Evolutionary conservation across 2,329 filamentous ascomycete genomes (phyloP).

Genomic region (Domatiomyces catenatus): DNA sequence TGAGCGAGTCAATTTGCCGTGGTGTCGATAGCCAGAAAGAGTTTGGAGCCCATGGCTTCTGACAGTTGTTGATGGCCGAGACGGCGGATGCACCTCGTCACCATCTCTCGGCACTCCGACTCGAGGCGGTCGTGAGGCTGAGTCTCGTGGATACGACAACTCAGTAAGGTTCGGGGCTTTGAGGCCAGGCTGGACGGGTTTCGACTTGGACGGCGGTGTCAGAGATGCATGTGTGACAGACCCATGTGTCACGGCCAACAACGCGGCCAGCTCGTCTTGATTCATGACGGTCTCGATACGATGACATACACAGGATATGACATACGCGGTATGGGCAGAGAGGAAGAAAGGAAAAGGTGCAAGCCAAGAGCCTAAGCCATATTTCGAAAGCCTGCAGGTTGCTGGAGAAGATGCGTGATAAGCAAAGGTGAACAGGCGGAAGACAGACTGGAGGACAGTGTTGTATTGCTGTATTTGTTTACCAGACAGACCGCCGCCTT

Average conservation of each 20-base stretch:
- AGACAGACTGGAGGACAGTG: neutral
- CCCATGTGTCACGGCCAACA: conserved; percentile 6
- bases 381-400: neutral
- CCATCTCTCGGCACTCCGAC: conserved; percentile 8
- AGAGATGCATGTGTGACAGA: conserved; percentile 1
- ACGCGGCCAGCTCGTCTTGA: conserved; percentile 7
- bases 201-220: neutral
- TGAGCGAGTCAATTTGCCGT: neutral
- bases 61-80: neutral
- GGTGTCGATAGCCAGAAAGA: neutral
- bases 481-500: neutral
- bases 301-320: neutral
- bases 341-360: neutral
- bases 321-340: neutral
- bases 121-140: conserved; percentile 5
- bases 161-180: conserved; percentile 1
- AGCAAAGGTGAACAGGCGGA: neutral
- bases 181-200: neutral
- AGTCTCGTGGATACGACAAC: neutral
- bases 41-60: neutral
- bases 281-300: conserved; percentile 6
- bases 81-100: neutral
- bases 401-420: neutral
- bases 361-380: neutral
- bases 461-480: neutral